Base-by-base conservation (phyloP, 257 asterid species). In the Solanum lycopersicoides region DNA sequence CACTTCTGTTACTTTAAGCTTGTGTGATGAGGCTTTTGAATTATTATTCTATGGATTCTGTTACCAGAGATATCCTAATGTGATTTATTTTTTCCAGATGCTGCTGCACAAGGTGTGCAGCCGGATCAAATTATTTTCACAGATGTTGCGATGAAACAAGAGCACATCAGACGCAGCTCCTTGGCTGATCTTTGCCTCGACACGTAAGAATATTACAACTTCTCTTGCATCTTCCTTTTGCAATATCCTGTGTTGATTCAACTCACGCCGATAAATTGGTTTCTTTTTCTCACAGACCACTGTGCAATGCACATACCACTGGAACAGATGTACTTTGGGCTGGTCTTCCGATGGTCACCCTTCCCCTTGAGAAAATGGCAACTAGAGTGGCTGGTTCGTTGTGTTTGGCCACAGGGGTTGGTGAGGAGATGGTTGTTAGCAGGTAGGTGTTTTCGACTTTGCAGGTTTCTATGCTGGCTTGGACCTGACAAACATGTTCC, bases 241-340 rank as follows among this genome's bases (percentile, higher is more conserved):
- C 72, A 82, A 50, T 82, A 50, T 30, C 39, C 85, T 18, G 69
- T 32, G 85, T 30, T 2, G 30, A 35, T 35, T 34, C 56, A 13
- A 34, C 47, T 86, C 50, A 13, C 16, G 72, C 66, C 18, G 23
- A 86, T 45, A 56, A 72, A 21, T 44, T 50, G 41, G 11, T 86
- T 73, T 86, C 15, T 35, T 32, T 30, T 66, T 39, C 42, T 68
- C n/a, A 71, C 88, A 97, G 99, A 92, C 99, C 99, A 9, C 94
- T 97, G 56, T 97, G 99, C 95, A 97, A 97, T 91, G 99, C 99
- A 65, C 99, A 97, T 90, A 97, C 99, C 56, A 97, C 99, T 21
- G 99, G 99, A 83, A 97, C 99, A 12, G 99, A 97, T 90, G 90
- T 97, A 90, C 99, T 97, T 85, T 97, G 99, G 99, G 99, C 99